Conservation (phyloP, 257 asterid genomes). For the Buddleja alternifolia region DNA sequence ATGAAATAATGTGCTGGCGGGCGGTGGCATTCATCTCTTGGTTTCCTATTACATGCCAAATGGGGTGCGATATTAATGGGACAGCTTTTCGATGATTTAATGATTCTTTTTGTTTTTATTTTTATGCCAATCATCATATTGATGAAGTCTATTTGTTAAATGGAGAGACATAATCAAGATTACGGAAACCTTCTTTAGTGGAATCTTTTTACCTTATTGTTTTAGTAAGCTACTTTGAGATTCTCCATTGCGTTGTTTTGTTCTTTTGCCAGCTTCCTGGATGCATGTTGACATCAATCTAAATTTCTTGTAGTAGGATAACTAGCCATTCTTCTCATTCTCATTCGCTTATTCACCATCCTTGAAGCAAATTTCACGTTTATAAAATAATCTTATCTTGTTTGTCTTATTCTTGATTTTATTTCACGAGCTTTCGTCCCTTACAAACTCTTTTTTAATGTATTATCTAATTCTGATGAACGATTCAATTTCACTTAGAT, state of each 20-base stretch:
- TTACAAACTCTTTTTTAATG: too few species aligned
- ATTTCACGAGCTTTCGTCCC: too few species aligned
- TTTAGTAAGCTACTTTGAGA: not conserved
- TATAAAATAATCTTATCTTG: too few species aligned
- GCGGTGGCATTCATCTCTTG: slow-evolving; percentile 16
- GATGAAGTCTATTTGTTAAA: not conserved
- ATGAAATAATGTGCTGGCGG: not conserved
- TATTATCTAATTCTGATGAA: too few species aligned
- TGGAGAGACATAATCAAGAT: not conserved
- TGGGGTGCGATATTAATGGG: not conserved
- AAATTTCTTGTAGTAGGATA: too few species aligned
- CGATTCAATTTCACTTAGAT: too few species aligned
- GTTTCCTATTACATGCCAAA: slow-evolving; percentile 10
- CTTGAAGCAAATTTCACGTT: too few species aligned
- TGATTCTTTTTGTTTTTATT: not conserved
- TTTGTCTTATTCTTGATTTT: too few species aligned
- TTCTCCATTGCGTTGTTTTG: not conserved
- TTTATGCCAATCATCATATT: not conserved
- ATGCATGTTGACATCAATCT: not conserved
- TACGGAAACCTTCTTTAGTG: not conserved
- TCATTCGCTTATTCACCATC: too few species aligned
- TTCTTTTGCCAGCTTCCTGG: not conserved
- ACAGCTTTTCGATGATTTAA: not conserved
- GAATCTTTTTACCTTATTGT: not conserved
- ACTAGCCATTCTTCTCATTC: too few species aligned